Percentiles rank a stretch among this genome's conserved stretches.
These are phyloP conservation scores for Elasticomyces elasticus DNA, from an alignment of 495 filamentous ascomycete genomes.

Conservation along the genomic window DNA sequence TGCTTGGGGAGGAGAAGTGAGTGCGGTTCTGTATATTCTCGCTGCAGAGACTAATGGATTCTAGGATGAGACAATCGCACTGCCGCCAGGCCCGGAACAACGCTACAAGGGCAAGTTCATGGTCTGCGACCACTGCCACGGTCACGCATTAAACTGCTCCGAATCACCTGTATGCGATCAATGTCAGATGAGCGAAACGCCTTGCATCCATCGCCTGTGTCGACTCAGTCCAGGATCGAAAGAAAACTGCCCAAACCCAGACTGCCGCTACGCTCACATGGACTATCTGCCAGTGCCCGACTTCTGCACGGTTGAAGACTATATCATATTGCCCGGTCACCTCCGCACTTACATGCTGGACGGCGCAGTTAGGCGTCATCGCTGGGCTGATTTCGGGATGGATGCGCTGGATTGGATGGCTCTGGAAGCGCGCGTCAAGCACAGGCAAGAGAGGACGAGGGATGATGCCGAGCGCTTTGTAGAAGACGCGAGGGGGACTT, in stretches of 20 bases:
- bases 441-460: no score
- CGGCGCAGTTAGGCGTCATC: not conserved
- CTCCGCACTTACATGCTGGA: not conserved
- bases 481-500: no score
- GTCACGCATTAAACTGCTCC: not conserved
- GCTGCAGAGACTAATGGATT: no score
- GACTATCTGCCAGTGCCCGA: not conserved
- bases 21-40: no score
- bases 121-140: not conserved
- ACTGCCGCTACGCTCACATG: not conserved
- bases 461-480: no score
- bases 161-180: not conserved
- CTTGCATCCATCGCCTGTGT: not conserved
- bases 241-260: not conserved
- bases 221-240: not conserved
- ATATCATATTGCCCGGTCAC: not conserved
- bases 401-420: no score
- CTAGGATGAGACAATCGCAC: no score
- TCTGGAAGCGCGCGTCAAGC: no score
- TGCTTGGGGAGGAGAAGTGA: no score
- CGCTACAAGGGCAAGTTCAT: not conserved
- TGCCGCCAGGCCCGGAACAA: no score
- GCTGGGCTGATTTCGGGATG: no score
- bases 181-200: not conserved
- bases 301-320: not conserved